A percentile compares a stretch with the other conserved stretches of the same genome.
phyloP scores from a whole-genome alignment of 2,329 filamentous ascomycete species.

The Trichoderma hamatum region DNA sequence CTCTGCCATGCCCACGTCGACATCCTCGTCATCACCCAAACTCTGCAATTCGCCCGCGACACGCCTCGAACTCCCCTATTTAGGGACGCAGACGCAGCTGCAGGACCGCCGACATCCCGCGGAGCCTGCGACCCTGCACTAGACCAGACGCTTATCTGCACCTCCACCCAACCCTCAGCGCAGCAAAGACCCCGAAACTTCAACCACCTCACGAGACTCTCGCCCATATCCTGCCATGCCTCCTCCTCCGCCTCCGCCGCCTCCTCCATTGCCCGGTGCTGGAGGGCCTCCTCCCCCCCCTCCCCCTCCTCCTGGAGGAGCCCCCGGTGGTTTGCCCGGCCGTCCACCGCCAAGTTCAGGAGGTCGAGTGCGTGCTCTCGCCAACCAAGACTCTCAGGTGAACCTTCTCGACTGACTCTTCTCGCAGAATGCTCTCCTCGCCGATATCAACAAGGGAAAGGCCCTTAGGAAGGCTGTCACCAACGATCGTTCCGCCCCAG shows the following conservation, averaged over 20 bases:
- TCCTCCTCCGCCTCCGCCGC: conserved; percentile 71
- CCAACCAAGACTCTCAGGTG: background rate
- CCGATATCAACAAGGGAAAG: conserved; percentile 83
- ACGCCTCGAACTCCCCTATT: background rate
- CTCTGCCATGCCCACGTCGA: conserved; percentile 9
- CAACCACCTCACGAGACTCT: background rate
- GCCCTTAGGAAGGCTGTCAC: conserved; percentile 82
- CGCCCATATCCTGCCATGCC: conserved; percentile 33
- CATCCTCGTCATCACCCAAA: background rate
- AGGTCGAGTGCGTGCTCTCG: conserved; percentile 62
- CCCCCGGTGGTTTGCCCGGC: conserved; percentile 56
- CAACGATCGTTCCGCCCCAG: conserved; percentile 88
- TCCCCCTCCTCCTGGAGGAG: conserved; percentile 57
- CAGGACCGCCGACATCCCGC: background rate
- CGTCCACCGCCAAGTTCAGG: conserved; percentile 58
- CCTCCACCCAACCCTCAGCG: background rate
- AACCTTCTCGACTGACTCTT: conserved; percentile 25
- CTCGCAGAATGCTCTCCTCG: conserved; percentile 78
- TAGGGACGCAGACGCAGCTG: background rate
- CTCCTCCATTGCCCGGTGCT: conserved; percentile 66
- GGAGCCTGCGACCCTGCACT: background rate
- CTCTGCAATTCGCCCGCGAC: conserved; percentile 4
- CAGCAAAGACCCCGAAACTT: conserved; percentile 1
- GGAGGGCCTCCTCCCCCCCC: conserved; percentile 64
- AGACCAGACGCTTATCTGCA: background rate